Conservation (phyloP, 1,139 yeast genomes). For the Geotrichum australiense region DNA sequence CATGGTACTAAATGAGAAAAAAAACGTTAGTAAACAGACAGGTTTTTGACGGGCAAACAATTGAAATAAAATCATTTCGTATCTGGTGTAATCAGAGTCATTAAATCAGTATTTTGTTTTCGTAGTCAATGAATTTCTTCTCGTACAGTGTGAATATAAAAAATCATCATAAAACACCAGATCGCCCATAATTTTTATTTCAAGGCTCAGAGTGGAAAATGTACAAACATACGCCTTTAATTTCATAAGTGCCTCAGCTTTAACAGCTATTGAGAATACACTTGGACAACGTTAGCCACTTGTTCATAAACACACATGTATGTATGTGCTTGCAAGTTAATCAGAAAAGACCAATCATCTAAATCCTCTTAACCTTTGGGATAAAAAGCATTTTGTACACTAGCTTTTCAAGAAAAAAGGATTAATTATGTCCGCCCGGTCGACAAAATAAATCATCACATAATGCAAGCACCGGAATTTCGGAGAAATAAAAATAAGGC, state of each 20-base stretch:
- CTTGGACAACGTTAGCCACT: too few relatives aligned
- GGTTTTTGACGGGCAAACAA: too few relatives aligned
- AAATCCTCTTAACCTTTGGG: constrained; percentile 6
- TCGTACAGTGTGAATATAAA: constrained; percentile 20
- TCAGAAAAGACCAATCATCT: constrained; percentile 9
- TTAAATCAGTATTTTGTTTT: constrained; percentile 19
- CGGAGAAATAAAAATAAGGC: not conserved
- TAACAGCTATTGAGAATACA: too few relatives aligned
- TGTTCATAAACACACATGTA: too few relatives aligned
- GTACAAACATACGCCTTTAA: too few relatives aligned
- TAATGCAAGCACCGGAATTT: constrained; percentile 1
- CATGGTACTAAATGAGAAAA: too few relatives aligned
- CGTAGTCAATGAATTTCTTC: constrained; percentile 18
- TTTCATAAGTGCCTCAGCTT: too few relatives aligned
- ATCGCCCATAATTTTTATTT: not conserved
- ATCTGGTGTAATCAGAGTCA: constrained; percentile 20
- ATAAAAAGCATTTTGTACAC: constrained; percentile 8
- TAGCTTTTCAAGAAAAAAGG: constrained; percentile 5
- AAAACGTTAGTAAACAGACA: too few relatives aligned
- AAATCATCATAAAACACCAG: constrained; percentile 15
- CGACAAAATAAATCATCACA: constrained; percentile 19
- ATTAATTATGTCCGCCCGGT: constrained; percentile 21
- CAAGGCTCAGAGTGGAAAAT: not conserved
- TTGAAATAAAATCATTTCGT: too few relatives aligned
- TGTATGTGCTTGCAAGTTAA: too few relatives aligned